Evolutionary conservation across 768 basidiomycete genomes (phyloP).

Genomic region (Lactarius hengduanensis): DNA sequence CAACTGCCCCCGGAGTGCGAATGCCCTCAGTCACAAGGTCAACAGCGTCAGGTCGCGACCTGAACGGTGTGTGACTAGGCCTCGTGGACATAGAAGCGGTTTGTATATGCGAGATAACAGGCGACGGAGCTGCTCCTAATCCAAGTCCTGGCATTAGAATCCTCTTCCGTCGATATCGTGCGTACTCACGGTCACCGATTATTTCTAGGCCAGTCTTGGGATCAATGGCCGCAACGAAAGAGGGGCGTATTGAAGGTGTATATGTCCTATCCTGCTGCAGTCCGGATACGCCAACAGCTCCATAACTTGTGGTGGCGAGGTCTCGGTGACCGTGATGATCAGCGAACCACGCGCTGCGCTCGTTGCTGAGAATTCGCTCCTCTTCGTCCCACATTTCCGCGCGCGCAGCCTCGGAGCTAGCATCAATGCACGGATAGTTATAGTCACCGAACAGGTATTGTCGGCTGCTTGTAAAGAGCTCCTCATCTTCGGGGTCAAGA

Average conservation of each 20-base stretch:
- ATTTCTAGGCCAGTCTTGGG: constrained; percentile 44
- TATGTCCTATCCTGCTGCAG: background rate
- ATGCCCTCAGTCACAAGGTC: constrained; percentile 82
- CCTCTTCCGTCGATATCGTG: constrained; percentile 49
- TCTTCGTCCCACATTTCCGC: constrained; percentile 78
- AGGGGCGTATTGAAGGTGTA: constrained; percentile 21
- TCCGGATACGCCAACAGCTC: constrained; percentile 42
- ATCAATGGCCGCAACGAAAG: constrained; percentile 41
- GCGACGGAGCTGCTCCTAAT: constrained; percentile 25
- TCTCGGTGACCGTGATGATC: constrained; percentile 46
- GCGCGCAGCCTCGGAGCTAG: constrained; percentile 72
- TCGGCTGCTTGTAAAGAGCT: constrained; percentile 71
- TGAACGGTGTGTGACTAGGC: constrained; percentile 1
- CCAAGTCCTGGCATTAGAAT: constrained; percentile 26
- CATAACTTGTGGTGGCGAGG: constrained; percentile 49
- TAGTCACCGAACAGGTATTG: constrained; percentile 88
- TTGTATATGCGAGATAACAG: constrained; percentile 15
- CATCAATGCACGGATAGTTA: constrained; percentile 86
- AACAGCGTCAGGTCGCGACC: constrained; percentile 64
- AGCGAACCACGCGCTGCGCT: constrained; percentile 70
- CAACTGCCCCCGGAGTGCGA: constrained; percentile 52
- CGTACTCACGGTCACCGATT: constrained; percentile 38
- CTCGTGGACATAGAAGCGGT: background rate
- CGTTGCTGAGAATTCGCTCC: constrained; percentile 75
- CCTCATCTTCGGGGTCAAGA: constrained; percentile 68